Evolutionary conservation across 1,284 basidiomycete genomes (phyloP).

Genomic region (Cerioporus squamosus): DNA sequence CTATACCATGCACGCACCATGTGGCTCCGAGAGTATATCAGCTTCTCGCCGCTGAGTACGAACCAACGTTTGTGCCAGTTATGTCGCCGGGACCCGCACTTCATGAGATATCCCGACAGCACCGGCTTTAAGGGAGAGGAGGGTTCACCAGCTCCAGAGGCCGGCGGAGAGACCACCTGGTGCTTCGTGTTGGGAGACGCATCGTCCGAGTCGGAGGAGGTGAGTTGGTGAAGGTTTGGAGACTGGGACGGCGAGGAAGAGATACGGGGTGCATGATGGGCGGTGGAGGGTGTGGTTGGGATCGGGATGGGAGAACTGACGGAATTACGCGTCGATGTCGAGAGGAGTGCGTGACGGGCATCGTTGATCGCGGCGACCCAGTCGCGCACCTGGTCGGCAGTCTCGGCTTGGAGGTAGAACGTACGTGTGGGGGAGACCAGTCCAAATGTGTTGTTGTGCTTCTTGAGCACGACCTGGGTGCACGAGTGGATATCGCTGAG

Average conservation of each 20-base stretch:
- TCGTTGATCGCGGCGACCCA: constrained; percentile 90
- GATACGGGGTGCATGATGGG: constrained; percentile 19
- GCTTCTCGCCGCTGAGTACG: constrained; percentile 78
- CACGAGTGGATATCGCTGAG: constrained; percentile 91
- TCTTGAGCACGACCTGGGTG: constrained; percentile 87
- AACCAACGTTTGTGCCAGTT: constrained; percentile 98
- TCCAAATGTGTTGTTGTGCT: constrained; percentile 89
- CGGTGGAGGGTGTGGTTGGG: constrained; percentile 39
- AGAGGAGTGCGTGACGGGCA: constrained; percentile 67
- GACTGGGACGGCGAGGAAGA: constrained; percentile 42
- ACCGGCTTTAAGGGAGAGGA: constrained; percentile 75
- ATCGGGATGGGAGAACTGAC: constrained; percentile 51
- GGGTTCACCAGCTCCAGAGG: constrained; percentile 1
- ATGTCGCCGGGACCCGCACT: constrained; percentile 91
- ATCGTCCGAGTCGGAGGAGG: constrained; percentile 81
- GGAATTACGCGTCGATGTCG: constrained; percentile 62
- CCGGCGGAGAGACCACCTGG: constrained; percentile 17
- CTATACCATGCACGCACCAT: constrained; percentile 64
- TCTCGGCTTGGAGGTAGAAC: constrained; percentile 90
- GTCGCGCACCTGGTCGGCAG: constrained; percentile 70
- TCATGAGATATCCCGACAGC: constrained; percentile 93
- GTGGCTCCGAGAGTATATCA: constrained; percentile 86
- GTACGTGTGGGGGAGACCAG: constrained; percentile 92
- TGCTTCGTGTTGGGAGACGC: constrained; percentile 43
- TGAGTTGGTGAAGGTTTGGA: constrained; percentile 43